phyloP scores from a whole-genome alignment of 164 flowering plant species.

The Umbellularia californica region DNA sequence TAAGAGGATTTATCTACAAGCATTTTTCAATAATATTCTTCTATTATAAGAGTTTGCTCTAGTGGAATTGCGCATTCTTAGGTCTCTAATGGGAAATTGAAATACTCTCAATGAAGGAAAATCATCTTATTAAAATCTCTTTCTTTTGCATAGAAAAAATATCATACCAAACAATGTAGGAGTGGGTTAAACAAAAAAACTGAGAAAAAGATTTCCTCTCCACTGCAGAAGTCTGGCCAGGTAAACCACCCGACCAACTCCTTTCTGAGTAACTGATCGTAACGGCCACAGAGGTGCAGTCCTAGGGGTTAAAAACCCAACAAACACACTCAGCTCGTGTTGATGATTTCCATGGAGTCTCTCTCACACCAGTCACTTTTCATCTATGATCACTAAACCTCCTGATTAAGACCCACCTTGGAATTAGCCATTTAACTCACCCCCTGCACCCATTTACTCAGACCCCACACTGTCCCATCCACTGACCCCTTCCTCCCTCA shows the following conservation, averaged over 20 bases:
- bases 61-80: no score
- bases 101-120: no score
- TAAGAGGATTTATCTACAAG: no score
- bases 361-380: not conserved
- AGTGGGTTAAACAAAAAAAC: no score
- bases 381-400: no score
- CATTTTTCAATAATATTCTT: no score
- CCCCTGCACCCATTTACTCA: not conserved
- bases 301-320: constrained; percentile 6
- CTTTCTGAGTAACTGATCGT: constrained; percentile 15
- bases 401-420: constrained; percentile 8
- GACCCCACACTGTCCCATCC: constrained; percentile 8
- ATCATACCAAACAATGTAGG: no score
- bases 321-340: constrained; percentile 13
- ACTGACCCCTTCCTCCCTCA: constrained; percentile 7
- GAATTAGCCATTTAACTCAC: constrained; percentile 2
- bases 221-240: not conserved
- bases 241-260: constrained; percentile 12
- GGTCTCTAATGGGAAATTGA: no score
- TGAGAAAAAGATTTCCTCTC: no score
- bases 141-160: no score
- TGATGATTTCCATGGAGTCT: constrained; percentile 17
- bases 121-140: no score
- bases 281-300: constrained; percentile 12
- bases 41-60: no score